phyloP scores from a whole-genome alignment of 441 rosid genomes.

The Euphorbia schlechtendalii region DNA sequence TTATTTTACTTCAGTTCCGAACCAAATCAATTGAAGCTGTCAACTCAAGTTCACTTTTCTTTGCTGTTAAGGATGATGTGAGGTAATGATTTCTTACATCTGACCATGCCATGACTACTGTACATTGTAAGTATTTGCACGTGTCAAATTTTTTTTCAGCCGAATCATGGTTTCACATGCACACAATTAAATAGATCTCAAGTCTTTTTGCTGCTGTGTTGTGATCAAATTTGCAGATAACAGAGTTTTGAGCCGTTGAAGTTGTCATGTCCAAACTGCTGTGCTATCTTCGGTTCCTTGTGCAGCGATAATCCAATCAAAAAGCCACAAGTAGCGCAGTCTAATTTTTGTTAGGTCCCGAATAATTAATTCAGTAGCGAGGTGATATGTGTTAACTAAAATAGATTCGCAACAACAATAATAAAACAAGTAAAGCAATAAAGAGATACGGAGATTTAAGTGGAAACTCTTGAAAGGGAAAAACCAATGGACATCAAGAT shows the following conservation, averaged over 20 bases:
- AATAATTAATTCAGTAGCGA: too few relatives aligned
- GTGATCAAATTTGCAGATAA: conserved; percentile 45
- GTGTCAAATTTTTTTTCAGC: background rate
- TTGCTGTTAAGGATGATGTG: conserved; percentile 63
- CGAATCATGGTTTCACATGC: background rate
- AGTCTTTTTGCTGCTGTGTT: background rate
- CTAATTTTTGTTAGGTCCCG: too few relatives aligned
- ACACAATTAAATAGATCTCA: background rate
- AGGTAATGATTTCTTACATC: conserved; percentile 41
- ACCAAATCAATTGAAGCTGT: conserved; percentile 47
- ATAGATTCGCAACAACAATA: too few relatives aligned
- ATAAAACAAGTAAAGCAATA: too few relatives aligned
- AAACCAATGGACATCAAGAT: too few relatives aligned
- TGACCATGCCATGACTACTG: background rate
- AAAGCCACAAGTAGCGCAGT: too few relatives aligned
- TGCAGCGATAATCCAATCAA: too few relatives aligned
- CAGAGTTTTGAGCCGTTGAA: conserved; percentile 65
- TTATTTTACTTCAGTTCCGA: conserved; percentile 49
- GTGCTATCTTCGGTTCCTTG: conserved; percentile 38
- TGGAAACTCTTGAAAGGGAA: too few relatives aligned
- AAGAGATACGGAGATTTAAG: too few relatives aligned
- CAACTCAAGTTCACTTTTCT: conserved; percentile 43
- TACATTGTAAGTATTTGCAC: background rate
- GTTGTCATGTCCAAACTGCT: conserved; percentile 86
- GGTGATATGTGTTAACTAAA: too few relatives aligned